Conservation (phyloP, 129 eudicot species). For the Flaveria bidentis region DNA sequence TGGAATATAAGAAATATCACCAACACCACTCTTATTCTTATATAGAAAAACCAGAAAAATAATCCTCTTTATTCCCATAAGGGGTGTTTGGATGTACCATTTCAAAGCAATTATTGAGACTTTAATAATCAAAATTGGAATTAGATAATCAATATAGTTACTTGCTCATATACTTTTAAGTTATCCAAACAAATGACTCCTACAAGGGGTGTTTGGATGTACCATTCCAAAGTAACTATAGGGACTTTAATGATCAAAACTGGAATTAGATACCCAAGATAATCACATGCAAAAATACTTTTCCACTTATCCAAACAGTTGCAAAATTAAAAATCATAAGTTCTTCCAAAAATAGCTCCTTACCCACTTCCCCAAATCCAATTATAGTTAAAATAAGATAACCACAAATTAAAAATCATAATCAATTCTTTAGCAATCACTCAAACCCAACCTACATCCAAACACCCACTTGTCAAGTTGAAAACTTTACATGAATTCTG, state of each 20-base stretch:
- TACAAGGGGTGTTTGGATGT: too few relatives aligned
- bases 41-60: not conserved
- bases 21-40: not conserved
- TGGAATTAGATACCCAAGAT: not conserved
- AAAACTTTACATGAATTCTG: not conserved
- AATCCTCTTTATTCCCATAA: not conserved
- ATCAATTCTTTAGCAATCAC: not conserved
- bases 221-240: not conserved
- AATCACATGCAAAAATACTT: not conserved
- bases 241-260: not conserved
- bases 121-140: not conserved
- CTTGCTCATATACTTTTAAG: not conserved
- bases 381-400: not conserved
- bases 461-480: constrained; percentile 19
- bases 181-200: too few relatives aligned
- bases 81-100: not conserved
- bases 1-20: not conserved
- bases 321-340: not conserved
- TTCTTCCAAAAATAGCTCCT: not conserved
- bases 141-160: not conserved
- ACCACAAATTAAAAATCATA: not conserved
- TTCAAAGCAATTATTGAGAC: not conserved
- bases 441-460: not conserved
- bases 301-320: not conserved
- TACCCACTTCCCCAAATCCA: constrained; percentile 14